phyloP scores from a whole-genome alignment of 352 stramenopile genomes.

The Phytophthora pluvialis region DNA sequence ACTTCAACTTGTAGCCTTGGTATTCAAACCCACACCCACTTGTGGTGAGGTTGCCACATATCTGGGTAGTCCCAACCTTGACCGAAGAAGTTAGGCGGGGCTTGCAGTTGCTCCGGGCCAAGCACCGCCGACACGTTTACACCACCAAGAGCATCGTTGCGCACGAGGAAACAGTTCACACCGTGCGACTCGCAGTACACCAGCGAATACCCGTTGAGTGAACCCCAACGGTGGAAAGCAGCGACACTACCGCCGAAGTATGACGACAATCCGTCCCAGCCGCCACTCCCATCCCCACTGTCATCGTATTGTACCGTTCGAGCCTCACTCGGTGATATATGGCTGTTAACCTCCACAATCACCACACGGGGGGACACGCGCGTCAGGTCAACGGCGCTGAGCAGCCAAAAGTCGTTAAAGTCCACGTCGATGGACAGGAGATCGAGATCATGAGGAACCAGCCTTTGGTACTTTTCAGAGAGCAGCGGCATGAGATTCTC shows the following conservation, averaged over 20 bases:
- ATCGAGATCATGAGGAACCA: conserved; percentile 58
- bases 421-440: conserved; percentile 76
- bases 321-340: conserved; percentile 52
- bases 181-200: conserved; percentile 82
- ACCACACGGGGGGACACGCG: conserved; percentile 61
- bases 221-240: conserved; percentile 53
- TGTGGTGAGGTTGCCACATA: conserved; percentile 39
- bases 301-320: conserved; percentile 55
- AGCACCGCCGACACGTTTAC: conserved; percentile 52
- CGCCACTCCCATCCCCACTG: conserved; percentile 28
- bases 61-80: conserved; percentile 61
- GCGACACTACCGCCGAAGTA: conserved; percentile 72
- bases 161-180: conserved; percentile 78
- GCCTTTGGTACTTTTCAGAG: conserved; percentile 32
- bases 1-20: neutral
- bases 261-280: conserved; percentile 56
- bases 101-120: conserved; percentile 41
- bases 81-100: conserved; percentile 73
- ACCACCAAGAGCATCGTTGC: conserved; percentile 47
- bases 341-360: conserved; percentile 69
- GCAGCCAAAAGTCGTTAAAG: conserved; percentile 82
- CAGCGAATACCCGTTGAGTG: conserved; percentile 59
- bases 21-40: conserved; percentile 56
- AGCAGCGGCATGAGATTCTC: conserved; percentile 73
- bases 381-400: conserved; percentile 53